These are phyloP conservation scores for Ligustrum vulgare DNA, from an alignment of 257 asterid genomes.

Conservation along the genomic window DNA sequence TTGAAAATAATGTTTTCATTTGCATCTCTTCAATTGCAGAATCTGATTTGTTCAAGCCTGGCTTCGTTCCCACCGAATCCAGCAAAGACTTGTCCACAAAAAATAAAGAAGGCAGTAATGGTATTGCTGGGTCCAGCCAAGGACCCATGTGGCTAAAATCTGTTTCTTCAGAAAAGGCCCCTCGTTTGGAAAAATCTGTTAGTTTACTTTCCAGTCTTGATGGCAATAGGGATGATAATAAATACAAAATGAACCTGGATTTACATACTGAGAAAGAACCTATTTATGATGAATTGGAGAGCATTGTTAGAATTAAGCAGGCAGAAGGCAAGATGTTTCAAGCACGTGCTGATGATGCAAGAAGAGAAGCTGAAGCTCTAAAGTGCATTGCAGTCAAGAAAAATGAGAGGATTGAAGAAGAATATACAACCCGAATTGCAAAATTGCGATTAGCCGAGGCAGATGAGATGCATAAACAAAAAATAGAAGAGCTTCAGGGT, in stretches of 20 bases:
- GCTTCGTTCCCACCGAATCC: slow-evolving; percentile 33
- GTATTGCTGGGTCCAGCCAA: slow-evolving; percentile 57
- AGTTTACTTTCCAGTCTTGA: slow-evolving; percentile 44
- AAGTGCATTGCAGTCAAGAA: slow-evolving; percentile 66
- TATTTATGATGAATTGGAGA: slow-evolving; percentile 80
- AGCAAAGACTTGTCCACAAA: slow-evolving; percentile 47
- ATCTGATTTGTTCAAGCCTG: slow-evolving; percentile 44
- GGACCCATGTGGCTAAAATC: slow-evolving; percentile 68
- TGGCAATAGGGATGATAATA: slow-evolving; percentile 42
- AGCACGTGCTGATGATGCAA: slow-evolving; percentile 87
- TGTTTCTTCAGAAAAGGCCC: slow-evolving; percentile 46
- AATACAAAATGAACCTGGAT: slow-evolving; percentile 38
- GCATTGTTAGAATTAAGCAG: slow-evolving; percentile 82
- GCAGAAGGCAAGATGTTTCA: slow-evolving; percentile 95
- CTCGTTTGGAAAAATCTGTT: slow-evolving; percentile 49
- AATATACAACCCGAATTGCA: slow-evolving; percentile 56
- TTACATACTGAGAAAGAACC: slow-evolving; percentile 52
- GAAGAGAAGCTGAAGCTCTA: slow-evolving; percentile 86
- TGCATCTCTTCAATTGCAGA: slow-evolving; percentile 41
- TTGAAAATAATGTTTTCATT: not conserved
- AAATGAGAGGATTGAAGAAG: slow-evolving; percentile 77
- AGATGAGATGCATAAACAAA: slow-evolving; percentile 86
- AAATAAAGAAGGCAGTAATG: slow-evolving; percentile 52
- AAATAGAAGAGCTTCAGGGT: slow-evolving; percentile 72
- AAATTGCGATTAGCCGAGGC: slow-evolving; percentile 78